A percentile compares a stretch with the other conserved stretches of the same genome.
Evolutionary conservation across 2,329 filamentous ascomycete species (phyloP).

Genomic region (Cladobotryum protrusum): DNA sequence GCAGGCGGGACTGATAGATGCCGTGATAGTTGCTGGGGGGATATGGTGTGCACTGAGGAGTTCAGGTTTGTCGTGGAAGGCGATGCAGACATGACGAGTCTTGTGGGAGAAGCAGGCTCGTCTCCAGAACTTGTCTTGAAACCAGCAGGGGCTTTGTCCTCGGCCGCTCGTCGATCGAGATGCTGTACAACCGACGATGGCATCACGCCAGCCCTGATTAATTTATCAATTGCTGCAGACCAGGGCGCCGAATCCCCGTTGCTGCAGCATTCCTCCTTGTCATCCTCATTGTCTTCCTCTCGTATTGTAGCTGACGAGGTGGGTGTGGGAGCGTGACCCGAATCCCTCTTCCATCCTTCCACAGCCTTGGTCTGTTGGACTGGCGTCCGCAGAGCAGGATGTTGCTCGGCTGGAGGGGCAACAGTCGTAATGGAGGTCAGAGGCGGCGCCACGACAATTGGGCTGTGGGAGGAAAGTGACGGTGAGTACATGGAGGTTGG

Average conservation of each 20-base stretch:
- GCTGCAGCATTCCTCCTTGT: constrained; percentile 20
- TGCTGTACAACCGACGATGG: constrained; percentile 9
- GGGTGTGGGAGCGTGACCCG: constrained; percentile 42
- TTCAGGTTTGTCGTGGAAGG: too few relatives aligned
- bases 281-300: constrained; percentile 36
- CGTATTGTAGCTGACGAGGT: constrained; percentile 26
- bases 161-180: constrained; percentile 3
- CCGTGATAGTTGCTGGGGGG: neutral
- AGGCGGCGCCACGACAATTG: constrained; percentile 26
- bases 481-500: constrained; percentile 12
- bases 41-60: neutral
- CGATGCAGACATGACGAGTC: too few relatives aligned
- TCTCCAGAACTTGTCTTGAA: too few relatives aligned
- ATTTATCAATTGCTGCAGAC: neutral
- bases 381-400: constrained; percentile 42
- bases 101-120: too few relatives aligned
- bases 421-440: constrained; percentile 24
- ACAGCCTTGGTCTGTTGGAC: constrained; percentile 18
- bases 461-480: constrained; percentile 17
- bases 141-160: too few relatives aligned
- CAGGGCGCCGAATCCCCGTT: neutral
- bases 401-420: constrained; percentile 44
- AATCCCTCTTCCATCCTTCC: constrained; percentile 49
- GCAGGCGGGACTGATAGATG: neutral
- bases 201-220: constrained; percentile 1